Base-by-base conservation (phyloP, 164 flowering plant genomes). In the Stephania yunnanensis region DNA sequence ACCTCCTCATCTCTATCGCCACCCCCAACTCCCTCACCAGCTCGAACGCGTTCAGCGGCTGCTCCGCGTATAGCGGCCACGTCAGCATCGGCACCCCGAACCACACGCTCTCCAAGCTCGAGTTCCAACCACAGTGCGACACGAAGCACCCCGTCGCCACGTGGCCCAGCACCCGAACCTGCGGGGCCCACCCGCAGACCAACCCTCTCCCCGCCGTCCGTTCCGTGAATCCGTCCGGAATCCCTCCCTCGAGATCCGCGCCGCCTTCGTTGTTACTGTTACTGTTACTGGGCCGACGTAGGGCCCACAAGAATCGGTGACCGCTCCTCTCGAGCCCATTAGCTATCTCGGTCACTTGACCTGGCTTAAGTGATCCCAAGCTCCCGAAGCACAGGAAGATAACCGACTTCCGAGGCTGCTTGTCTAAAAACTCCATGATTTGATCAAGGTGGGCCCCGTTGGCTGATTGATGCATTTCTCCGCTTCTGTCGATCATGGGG, bases 301-400 rank as follows among this genome's bases (percentile, higher is more conserved):
- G 65, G 8, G 86, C 74, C 89, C 86, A 86, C 69, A 84, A 66
- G 79, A 86, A 86, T 36, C 83, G 75, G 42, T 75, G 73, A 13
- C 86, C 86, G 17, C 82, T 76, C 5, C 46, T 46, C 79, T 86
- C 89, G 0, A 86, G 69, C 22, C 82, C 89, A 7, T 12, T 5
- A 1, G 89, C 87, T 3, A 86, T 80, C 73, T 86, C 83, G 65
- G 61, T 80, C 46, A 80, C 80, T 42, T 85, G 85, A 0, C 36
- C 74, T 12, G 13, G 76, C 2, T n/a, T 44, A 6, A 83, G 79
- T 10, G 76, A 20, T 2, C 85, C 87, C 80, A 46, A 58, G 68
- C 80, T 85, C 42, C 87, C 87, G 64, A 85, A 85, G 79, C 87
- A 85, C 22, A 85, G 53, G 48, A 80, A 81, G 36, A 85, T 78